phyloP scores from a whole-genome alignment of 129 eudicot genomes.

The Flaveria linearis region DNA sequence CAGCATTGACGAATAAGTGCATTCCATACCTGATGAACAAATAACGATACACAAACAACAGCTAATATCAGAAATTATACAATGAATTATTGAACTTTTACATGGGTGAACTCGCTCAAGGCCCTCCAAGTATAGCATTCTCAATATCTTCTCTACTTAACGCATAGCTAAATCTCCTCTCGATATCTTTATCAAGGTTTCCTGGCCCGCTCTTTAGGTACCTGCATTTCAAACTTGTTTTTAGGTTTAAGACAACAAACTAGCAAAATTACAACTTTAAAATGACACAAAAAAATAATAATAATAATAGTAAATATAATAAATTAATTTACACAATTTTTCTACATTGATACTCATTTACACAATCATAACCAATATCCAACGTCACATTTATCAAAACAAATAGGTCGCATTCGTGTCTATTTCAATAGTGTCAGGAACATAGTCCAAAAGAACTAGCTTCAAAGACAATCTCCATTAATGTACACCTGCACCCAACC shows the following conservation, averaged over 20 bases:
- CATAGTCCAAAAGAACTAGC: background rate
- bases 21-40: background rate
- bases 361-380: background rate
- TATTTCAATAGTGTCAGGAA: background rate
- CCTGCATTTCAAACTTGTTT: constrained; percentile 49
- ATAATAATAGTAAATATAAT: background rate
- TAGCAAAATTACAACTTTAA: background rate
- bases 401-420: background rate
- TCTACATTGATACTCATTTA: background rate
- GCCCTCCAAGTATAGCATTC: constrained; percentile 98
- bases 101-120: constrained; percentile 34
- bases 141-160: constrained; percentile 97
- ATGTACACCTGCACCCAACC: background rate
- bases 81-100: constrained; percentile 3
- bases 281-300: background rate
- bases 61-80: background rate
- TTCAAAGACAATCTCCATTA: background rate
- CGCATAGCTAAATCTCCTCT: constrained; percentile 94
- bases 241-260: constrained; percentile 8
- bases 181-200: constrained; percentile 84
- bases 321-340: background rate
- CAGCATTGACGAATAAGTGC: constrained; percentile 14
- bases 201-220: constrained; percentile 89
- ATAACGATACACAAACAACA: constrained; percentile 27
- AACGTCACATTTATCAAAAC: background rate